Evolutionary conservation across 495 filamentous ascomycete genomes (phyloP).

Genomic region (Ascobolus immersus): DNA sequence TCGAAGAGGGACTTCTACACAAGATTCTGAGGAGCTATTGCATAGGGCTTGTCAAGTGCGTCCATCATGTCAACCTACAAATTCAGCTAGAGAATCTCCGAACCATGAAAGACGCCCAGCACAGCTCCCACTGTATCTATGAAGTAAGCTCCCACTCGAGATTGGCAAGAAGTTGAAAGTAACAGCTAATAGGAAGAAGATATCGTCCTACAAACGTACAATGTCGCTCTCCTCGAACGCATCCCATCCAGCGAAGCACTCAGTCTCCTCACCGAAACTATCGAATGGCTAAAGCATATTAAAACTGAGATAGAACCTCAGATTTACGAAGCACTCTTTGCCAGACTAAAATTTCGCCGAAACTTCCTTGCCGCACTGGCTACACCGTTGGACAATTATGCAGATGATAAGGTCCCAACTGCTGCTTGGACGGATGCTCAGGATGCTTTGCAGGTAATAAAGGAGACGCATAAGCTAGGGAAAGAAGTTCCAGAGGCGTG

Average conservation of each 20-base stretch:
- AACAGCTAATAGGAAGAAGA: slow-evolving; percentile 63
- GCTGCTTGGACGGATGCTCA: slow-evolving; percentile 22
- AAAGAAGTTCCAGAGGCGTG: slow-evolving; percentile 50
- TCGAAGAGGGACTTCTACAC: slow-evolving; percentile 24
- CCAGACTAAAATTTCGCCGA: too few relatives aligned
- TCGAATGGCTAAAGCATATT: slow-evolving; percentile 25
- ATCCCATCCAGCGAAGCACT: slow-evolving; percentile 32
- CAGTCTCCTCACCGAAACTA: slow-evolving; percentile 33
- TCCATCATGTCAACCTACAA: slow-evolving; percentile 47
- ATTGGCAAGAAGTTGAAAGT: too few relatives aligned
- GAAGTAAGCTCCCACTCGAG: too few relatives aligned
- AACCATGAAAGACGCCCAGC: too few relatives aligned
- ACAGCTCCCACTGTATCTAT: too few relatives aligned
- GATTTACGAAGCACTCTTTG: too few relatives aligned
- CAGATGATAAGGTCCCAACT: slow-evolving; percentile 12
- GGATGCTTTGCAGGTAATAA: slow-evolving; percentile 25
- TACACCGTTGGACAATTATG: too few relatives aligned
- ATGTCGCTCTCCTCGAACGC: slow-evolving; percentile 42
- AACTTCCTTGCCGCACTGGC: too few relatives aligned
- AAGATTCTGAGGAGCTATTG: slow-evolving; percentile 66
- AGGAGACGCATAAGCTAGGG: slow-evolving; percentile 32
- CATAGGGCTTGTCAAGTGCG: slow-evolving; percentile 56
- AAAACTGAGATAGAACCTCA: too few relatives aligned
- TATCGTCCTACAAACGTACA: slow-evolving; percentile 74
- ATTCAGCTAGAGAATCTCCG: slow-evolving; percentile 58